Evolutionary conservation across 73 alveolate genomes (phyloP).

Genomic region (Halteria grandinella): DNA sequence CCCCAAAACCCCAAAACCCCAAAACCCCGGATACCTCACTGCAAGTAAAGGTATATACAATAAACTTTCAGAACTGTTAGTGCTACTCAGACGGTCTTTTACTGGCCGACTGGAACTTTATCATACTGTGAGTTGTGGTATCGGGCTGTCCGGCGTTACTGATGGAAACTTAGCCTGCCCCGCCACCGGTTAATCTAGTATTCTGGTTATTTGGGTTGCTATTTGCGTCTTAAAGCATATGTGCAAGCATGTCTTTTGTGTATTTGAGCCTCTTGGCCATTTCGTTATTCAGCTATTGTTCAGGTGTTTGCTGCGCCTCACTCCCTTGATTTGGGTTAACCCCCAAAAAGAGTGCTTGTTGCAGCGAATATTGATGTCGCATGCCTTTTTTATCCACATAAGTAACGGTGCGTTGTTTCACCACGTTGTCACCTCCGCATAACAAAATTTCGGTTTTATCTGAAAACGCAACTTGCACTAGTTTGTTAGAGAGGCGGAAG

Average conservation of each 20-base stretch:
- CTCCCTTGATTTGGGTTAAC: conserved; percentile 77
- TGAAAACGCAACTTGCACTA: conserved; percentile 96
- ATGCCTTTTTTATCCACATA: conserved; percentile 97
- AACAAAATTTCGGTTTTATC: conserved; percentile 96
- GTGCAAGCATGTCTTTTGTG: conserved; percentile 85
- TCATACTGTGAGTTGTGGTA: too few relatives aligned
- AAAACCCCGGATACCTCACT: too few relatives aligned
- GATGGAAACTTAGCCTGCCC: too few relatives aligned
- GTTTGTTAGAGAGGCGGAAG: conserved; percentile 96
- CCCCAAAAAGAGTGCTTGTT: conserved; percentile 71
- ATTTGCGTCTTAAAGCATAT: too few relatives aligned
- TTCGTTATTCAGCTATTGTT: conserved; percentile 72
- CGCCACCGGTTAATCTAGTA: too few relatives aligned
- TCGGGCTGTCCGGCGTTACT: too few relatives aligned
- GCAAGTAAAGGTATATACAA: too few relatives aligned
- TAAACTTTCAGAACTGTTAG: too few relatives aligned
- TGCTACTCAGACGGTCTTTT: too few relatives aligned
- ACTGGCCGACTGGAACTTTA: too few relatives aligned
- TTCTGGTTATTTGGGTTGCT: too few relatives aligned
- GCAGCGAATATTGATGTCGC: conserved; percentile 76
- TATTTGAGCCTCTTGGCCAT: conserved; percentile 82
- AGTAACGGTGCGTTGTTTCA: conserved; percentile 92
- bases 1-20: too few relatives aligned
- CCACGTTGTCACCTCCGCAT: conserved; percentile 83
- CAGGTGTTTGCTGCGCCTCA: conserved; percentile 64